Evolutionary conservation across 768 basidiomycete genomes (phyloP), one percentile per base, ranked within the genome.

Genomic region (Naematelia aurantialba): DNA sequence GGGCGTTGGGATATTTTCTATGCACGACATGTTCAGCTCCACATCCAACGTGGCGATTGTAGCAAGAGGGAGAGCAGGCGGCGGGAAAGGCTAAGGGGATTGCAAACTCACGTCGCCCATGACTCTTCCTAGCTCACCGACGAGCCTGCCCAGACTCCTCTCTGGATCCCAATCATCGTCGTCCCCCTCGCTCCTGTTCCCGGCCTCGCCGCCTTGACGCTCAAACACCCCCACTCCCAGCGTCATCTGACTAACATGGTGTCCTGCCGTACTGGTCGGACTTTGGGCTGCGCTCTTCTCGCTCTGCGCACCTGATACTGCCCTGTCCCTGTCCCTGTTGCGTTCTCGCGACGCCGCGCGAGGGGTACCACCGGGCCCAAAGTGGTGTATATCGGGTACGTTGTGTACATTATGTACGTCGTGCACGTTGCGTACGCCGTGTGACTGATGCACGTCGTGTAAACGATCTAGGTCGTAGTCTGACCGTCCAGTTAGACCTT

Each of bases 171-270:
- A 75, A 47, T 75, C 74, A 44, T 86, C 86, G 39, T 85, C 88
- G 71, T 85, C 88, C 52, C 87, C 71, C 42, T 86, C 85, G 27
- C 85, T 87, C 73, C 85, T 88, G 52, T 87, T 70, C 66, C 85
- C 82, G 17, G 79, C 72, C 81, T 50, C 76, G 14, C 61, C 60
- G 67, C 49, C 45, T 17, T 45, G 56, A 2, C 84, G 80, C 1
- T 80, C 81, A 34, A 83, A 85, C 10, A 94, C 81, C 0, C 92
- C 91, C 2, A 90, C 89, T 53, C 83, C 88, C 17, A 96, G 81
- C 0, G 92, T 94, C 53, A 94, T 80, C 1, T 85, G 89, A 63
- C 87, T 89, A 24, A 89, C 91, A 77, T 96, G 92, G 76, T 96
- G 92, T 1, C 86, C 89, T 8, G 84, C 85, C 0, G 91, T 93